phyloP scores from a whole-genome alignment of 805 yeast species.

The Hemisphaericaspora nanyangensis region DNA sequence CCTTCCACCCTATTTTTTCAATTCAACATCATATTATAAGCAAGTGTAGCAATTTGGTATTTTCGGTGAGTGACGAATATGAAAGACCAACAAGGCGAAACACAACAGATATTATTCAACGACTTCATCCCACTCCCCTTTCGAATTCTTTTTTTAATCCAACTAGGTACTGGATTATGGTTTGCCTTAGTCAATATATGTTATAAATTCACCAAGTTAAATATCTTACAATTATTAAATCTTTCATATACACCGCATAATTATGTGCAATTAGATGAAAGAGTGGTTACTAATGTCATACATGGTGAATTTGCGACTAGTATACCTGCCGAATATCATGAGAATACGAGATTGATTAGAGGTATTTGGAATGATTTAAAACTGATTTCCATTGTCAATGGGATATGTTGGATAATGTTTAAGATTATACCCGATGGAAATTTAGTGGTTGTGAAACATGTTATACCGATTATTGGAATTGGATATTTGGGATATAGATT shows the following conservation, averaged over 20 bases:
- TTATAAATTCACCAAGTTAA: slow-evolving; percentile 35
- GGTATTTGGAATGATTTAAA: slow-evolving; percentile 34
- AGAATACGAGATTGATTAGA: slow-evolving; percentile 25
- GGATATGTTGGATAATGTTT: slow-evolving; percentile 21
- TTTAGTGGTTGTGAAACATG: slow-evolving; percentile 1
- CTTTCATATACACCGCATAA: slow-evolving; percentile 38
- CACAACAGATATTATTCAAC: slow-evolving; percentile 19
- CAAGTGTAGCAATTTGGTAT: no score
- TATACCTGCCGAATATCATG: slow-evolving; percentile 25
- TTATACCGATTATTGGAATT: slow-evolving; percentile 10
- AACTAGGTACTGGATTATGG: slow-evolving; percentile 55
- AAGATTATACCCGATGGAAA: slow-evolving; percentile 14
- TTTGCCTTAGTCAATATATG: slow-evolving; percentile 39
- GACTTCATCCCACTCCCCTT: slow-evolving; percentile 36
- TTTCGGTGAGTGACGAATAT: no score
- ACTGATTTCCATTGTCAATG: slow-evolving; percentile 20
- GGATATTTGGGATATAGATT: slow-evolving; percentile 6
- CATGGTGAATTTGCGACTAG: slow-evolving; percentile 32
- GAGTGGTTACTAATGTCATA: slow-evolving; percentile 10
- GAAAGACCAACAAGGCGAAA: slow-evolving; percentile 10
- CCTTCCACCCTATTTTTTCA: no score
- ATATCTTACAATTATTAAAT: slow-evolving; percentile 42
- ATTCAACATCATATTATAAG: no score
- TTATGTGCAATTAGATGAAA: slow-evolving; percentile 23
- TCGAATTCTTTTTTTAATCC: slow-evolving; percentile 45